phyloP scores from a whole-genome alignment of 1,284 basidiomycete species.

The Pseudozyma tsukubaensis region DNA sequence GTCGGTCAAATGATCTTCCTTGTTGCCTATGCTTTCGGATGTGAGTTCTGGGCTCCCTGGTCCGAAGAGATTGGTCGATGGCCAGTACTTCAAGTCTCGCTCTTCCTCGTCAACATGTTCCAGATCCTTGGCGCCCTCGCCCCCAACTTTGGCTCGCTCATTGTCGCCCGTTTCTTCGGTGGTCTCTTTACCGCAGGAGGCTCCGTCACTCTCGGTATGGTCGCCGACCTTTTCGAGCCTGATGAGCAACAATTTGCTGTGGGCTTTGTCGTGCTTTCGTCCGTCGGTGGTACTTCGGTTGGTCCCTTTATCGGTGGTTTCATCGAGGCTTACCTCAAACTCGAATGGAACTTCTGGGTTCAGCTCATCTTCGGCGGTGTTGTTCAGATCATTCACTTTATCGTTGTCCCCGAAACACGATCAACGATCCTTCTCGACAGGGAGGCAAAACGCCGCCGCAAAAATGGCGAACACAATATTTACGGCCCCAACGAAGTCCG shows the following conservation, averaged over 20 bases:
- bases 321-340: constrained; percentile 42
- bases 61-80: constrained; percentile 68
- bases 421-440: constrained; percentile 69
- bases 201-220: constrained; percentile 71
- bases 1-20: constrained; percentile 70
- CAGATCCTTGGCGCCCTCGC: constrained; percentile 65
- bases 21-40: constrained; percentile 70
- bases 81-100: constrained; percentile 65
- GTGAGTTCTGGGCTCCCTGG: constrained; percentile 68
- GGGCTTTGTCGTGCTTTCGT: constrained; percentile 66
- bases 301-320: constrained; percentile 66
- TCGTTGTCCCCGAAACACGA: constrained; percentile 70
- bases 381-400: constrained; percentile 69
- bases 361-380: constrained; percentile 70
- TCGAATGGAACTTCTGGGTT: constrained; percentile 69
- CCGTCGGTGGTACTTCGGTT: constrained; percentile 64
- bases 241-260: constrained; percentile 68
- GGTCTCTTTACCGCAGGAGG: constrained; percentile 69
- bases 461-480: constrained; percentile 67
- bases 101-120: constrained; percentile 69
- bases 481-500: constrained; percentile 70
- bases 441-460: constrained; percentile 69
- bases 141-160: constrained; percentile 65
- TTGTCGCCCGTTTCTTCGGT: constrained; percentile 67
- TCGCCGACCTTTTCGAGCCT: constrained; percentile 68